Evolutionary conservation across 352 stramenopile species (phyloP).

Genomic region (Globisporangium viniferum): DNA sequence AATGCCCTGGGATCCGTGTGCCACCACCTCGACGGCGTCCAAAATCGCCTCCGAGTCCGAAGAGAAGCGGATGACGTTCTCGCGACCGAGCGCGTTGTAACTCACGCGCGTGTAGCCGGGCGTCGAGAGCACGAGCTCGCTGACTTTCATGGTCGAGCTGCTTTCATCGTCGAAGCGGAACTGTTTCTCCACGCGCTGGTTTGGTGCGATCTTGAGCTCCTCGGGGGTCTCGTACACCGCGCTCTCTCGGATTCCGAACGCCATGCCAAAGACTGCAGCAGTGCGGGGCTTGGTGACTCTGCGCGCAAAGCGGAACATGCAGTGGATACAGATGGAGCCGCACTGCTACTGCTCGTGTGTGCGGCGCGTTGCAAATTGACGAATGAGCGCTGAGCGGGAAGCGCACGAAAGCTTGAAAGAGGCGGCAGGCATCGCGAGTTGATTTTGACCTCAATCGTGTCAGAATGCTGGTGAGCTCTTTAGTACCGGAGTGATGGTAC

Average conservation of each 20-base stretch:
- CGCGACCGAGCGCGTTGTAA: slow-evolving; percentile 16
- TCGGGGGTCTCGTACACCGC: slow-evolving; percentile 9
- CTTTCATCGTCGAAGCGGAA: slow-evolving; percentile 14
- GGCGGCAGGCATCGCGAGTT: too few species aligned
- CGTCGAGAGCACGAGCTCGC: slow-evolving; percentile 18
- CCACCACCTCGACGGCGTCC: slow-evolving; percentile 17
- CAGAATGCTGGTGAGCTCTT: neutral
- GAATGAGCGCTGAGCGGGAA: neutral
- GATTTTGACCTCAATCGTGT: neutral
- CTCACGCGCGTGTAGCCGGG: slow-evolving; percentile 29
- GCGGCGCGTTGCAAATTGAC: neutral
- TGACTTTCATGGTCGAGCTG: slow-evolving; percentile 8
- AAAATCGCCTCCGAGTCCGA: slow-evolving; percentile 15
- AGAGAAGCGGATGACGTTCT: slow-evolving; percentile 24
- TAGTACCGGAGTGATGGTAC: too few species aligned
- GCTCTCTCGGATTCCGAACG: slow-evolving; percentile 12
- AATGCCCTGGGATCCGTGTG: slow-evolving; percentile 10
- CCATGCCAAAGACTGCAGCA: slow-evolving; percentile 10
- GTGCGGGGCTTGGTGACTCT: neutral
- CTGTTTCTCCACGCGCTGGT: slow-evolving; percentile 19
- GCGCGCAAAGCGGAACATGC: slow-evolving; percentile 6
- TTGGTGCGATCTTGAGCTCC: slow-evolving; percentile 18
- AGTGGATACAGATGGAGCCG: neutral
- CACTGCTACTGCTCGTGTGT: neutral
- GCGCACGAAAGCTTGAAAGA: neutral